These are phyloP conservation scores for Amborella trichopoda DNA, from an alignment of 164 flowering plant species.

Conservation along the genomic window DNA sequence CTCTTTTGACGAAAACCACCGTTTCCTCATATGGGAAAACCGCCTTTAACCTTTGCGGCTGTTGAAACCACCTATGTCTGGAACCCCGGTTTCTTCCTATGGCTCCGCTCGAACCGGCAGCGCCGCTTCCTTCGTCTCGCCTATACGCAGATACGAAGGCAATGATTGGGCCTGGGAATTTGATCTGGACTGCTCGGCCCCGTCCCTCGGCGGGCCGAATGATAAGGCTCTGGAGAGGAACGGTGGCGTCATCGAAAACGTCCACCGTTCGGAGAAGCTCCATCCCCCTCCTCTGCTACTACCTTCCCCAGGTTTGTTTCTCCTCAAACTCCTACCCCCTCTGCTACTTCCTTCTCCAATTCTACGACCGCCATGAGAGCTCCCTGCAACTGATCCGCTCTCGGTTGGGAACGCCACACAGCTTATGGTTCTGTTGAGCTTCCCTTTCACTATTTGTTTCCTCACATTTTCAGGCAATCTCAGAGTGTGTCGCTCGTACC, in stretches of 20 bases:
- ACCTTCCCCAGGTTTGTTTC: conserved; percentile 20
- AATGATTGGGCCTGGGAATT: background rate
- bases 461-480: conserved; percentile 46
- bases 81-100: too few species aligned
- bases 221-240: conserved; percentile 32
- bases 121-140: conserved; percentile 2
- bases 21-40: too few species aligned
- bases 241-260: conserved; percentile 32
- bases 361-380: conserved; percentile 16
- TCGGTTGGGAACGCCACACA: conserved; percentile 7
- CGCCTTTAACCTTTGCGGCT: too few species aligned
- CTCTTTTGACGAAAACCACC: too few species aligned
- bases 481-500: conserved; percentile 48
- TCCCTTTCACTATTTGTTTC: conserved; percentile 26
- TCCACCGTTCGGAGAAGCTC: conserved; percentile 48
- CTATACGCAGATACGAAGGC: conserved; percentile 1
- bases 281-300: conserved; percentile 22
- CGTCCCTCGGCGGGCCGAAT: conserved; percentile 22
- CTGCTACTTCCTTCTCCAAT: conserved; percentile 15
- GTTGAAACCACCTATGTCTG: too few species aligned
- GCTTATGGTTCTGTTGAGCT: conserved; percentile 34
- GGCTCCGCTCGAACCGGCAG: too few species aligned
- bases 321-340: background rate
- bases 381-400: conserved; percentile 4
- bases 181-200: conserved; percentile 1